phyloP scores from a whole-genome alignment of 192 early-diverging fungal genomes.

The Geosiphon pyriformis region DNA sequence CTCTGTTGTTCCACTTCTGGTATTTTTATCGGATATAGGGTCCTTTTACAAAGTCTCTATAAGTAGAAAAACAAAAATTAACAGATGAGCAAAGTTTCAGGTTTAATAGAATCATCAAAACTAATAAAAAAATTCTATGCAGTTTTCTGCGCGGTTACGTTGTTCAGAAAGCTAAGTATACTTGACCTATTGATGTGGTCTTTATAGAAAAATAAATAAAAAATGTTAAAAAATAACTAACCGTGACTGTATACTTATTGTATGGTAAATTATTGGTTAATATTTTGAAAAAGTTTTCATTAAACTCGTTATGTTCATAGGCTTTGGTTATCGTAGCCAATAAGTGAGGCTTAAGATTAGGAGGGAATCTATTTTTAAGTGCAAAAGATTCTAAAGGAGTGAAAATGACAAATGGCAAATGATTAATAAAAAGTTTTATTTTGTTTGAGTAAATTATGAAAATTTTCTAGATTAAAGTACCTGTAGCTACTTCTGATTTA shows the following conservation, averaged over 20 bases:
- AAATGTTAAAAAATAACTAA: conserved; percentile 11
- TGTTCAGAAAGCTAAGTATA: too few species aligned
- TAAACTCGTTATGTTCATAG: conserved; percentile 32
- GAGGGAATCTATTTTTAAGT: conserved; percentile 44
- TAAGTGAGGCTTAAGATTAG: conserved; percentile 35
- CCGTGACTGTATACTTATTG: conserved; percentile 47
- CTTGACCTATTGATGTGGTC: too few species aligned
- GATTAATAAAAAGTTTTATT: neutral
- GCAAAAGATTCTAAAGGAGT: conserved; percentile 39
- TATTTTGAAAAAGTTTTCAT: conserved; percentile 41
- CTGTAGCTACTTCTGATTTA: conserved; percentile 28
- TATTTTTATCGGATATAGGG: conserved; percentile 17
- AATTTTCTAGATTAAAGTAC: conserved; percentile 11
- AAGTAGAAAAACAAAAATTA: neutral
- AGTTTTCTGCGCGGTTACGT: too few species aligned
- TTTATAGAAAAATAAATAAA: too few species aligned
- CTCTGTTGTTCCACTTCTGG: conserved; percentile 1
- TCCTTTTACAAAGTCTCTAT: conserved; percentile 23
- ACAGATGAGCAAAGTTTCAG: neutral
- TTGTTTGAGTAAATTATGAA: neutral
- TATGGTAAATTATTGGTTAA: conserved; percentile 46
- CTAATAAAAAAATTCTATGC: neutral
- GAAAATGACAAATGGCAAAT: neutral
- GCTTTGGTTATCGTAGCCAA: conserved; percentile 25
- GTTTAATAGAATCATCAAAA: neutral